phyloP scores from a whole-genome alignment of 331 rosid species.

The Acacia concinna region DNA sequence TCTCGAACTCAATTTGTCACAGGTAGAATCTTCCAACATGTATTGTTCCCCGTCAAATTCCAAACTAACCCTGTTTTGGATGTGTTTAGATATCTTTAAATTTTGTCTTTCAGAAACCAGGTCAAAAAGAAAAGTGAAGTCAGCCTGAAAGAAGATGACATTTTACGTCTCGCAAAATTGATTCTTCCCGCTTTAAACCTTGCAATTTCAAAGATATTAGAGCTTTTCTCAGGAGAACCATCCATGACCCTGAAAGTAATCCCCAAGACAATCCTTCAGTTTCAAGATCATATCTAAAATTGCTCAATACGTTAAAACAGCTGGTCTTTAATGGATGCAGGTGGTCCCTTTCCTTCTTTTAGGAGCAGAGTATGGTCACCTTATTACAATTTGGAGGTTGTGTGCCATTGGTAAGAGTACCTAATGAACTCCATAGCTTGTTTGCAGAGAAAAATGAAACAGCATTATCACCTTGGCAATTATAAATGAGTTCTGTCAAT shows the following conservation, averaged over 20 bases:
- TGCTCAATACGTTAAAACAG: constrained; percentile 2
- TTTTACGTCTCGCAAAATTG: constrained; percentile 58
- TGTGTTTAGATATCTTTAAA: constrained; percentile 18
- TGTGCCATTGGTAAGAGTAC: constrained; percentile 67
- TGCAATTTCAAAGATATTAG: constrained; percentile 56
- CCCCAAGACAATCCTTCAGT: background rate
- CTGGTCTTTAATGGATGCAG: constrained; percentile 41
- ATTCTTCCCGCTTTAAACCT: constrained; percentile 71
- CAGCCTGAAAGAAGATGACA: constrained; percentile 73
- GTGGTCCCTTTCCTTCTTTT: constrained; percentile 76
- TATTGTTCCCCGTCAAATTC: background rate
- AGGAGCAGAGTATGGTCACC: constrained; percentile 85
- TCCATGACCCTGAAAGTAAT: constrained; percentile 84
- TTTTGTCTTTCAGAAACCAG: constrained; percentile 49
- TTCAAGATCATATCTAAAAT: background rate
- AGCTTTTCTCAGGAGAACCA: constrained; percentile 84
- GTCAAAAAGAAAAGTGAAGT: constrained; percentile 37
- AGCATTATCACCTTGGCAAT: background rate
- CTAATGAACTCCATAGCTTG: background rate
- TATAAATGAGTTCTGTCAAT: background rate
- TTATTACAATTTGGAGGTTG: constrained; percentile 76
- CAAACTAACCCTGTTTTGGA: background rate
- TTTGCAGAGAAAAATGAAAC: background rate
- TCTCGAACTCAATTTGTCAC: constrained; percentile 60
- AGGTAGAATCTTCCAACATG: constrained; percentile 47